Conservation (phyloP, 495 filamentous ascomycete genomes). For the Trypethelium eluteriae region DNA sequence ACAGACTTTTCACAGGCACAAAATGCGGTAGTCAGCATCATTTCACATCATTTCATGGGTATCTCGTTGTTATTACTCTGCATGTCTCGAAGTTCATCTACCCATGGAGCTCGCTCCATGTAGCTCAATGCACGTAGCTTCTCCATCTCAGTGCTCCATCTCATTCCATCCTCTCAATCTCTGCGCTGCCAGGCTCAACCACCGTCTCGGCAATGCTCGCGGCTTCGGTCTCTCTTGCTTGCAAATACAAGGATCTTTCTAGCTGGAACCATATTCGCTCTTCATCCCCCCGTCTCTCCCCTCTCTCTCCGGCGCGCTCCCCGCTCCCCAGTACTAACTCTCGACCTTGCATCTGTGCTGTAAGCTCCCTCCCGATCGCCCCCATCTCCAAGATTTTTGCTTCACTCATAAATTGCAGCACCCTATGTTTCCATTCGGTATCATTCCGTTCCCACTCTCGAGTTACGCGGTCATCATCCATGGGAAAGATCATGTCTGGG, state of each 20-base stretch:
- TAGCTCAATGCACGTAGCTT: background rate
- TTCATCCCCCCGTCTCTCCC: constrained; percentile 1
- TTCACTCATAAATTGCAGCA: background rate
- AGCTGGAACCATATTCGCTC: background rate
- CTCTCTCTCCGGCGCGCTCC: background rate
- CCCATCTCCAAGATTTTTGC: constrained; percentile 1
- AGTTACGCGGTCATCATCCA: background rate
- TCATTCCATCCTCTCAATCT: no score
- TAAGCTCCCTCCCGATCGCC: constrained; percentile 27
- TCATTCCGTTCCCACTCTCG: background rate
- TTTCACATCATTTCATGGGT: background rate
- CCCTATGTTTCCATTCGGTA: background rate
- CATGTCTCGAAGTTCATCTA: background rate
- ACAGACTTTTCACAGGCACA: background rate
- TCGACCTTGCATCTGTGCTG: background rate
- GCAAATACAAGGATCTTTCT: background rate
- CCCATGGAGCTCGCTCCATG: no score
- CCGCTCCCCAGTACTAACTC: background rate
- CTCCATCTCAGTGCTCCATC: background rate
- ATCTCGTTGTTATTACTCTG: background rate
- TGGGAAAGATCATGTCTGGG: background rate
- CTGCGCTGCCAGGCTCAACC: background rate
- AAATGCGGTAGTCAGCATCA: background rate
- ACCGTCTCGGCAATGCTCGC: background rate
- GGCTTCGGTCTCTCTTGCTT: background rate